Percentiles rank a stretch among this genome's conserved stretches.
phyloP scores from a whole-genome alignment of 495 filamentous ascomycete species.

The Podospora comata region DNA sequence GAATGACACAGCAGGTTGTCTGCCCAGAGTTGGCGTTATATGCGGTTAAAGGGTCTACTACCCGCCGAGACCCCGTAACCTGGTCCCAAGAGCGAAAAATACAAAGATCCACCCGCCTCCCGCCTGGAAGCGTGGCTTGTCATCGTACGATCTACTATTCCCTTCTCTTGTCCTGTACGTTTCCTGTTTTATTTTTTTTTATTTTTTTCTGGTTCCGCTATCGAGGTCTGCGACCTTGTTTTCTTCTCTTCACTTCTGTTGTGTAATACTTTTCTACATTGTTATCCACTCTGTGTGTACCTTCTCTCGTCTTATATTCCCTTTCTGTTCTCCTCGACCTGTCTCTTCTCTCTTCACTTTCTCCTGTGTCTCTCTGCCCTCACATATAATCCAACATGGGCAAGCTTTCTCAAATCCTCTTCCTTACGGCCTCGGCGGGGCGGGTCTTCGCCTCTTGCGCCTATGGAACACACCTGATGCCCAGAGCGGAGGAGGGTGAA shows the following conservation, averaged over 20 bases:
- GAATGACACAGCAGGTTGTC: background rate
- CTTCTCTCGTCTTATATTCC: slow-evolving; percentile 3
- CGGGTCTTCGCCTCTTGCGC: slow-evolving; percentile 31
- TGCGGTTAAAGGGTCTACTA: background rate
- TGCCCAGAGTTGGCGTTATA: background rate
- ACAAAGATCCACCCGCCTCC: slow-evolving; percentile 8
- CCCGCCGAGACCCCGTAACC: background rate
- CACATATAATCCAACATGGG: slow-evolving; percentile 1
- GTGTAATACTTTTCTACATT: slow-evolving; percentile 3
- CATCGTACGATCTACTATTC: slow-evolving; percentile 4
- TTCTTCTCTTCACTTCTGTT: slow-evolving; percentile 1
- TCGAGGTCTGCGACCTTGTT: slow-evolving; percentile 8
- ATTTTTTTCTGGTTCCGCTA: background rate
- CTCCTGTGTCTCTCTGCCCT: background rate
- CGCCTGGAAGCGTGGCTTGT: background rate
- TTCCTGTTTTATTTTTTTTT: background rate
- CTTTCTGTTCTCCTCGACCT: background rate
- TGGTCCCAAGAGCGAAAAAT: background rate
- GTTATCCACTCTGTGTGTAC: background rate
- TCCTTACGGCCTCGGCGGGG: slow-evolving; percentile 28
- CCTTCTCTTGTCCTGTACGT: background rate
- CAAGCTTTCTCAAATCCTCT: slow-evolving; percentile 22
- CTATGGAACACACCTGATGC: slow-evolving; percentile 34
- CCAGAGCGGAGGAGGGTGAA: slow-evolving; percentile 38
- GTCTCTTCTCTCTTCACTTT: background rate